Conservation (phyloP, 371 early-diverging fungal species). For the Circinella minor region DNA sequence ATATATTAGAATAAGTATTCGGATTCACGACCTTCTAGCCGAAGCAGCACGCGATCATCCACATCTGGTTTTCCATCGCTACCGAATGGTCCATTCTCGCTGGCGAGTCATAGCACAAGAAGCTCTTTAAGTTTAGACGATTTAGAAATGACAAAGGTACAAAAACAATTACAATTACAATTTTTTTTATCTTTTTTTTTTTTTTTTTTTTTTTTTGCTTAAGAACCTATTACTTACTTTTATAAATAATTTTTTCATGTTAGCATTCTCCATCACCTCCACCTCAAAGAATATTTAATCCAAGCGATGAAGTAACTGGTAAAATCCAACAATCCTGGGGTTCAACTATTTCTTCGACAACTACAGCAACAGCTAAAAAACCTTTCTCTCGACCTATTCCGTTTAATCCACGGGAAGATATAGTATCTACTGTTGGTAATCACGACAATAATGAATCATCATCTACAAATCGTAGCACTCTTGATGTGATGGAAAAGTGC, state of each 20-base stretch:
- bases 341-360: not conserved
- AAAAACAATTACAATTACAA: not conserved
- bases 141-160: constrained; percentile 28
- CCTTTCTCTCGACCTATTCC: not conserved
- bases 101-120: constrained; percentile 33
- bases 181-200: too few relatives aligned
- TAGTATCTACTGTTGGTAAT: not conserved
- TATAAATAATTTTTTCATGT: not conserved
- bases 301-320: constrained; percentile 10
- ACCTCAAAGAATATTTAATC: constrained; percentile 6
- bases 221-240: too few relatives aligned
- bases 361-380: not conserved
- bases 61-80: constrained; percentile 16
- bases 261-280: constrained; percentile 18
- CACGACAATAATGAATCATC: not conserved
- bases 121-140: constrained; percentile 37
- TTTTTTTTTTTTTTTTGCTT: not conserved
- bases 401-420: not conserved
- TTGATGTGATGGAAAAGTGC: constrained; percentile 21
- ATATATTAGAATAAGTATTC: constrained; percentile 1
- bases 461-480: not conserved
- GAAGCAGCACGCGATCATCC: constrained; percentile 30
- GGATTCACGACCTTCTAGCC: constrained; percentile 26
- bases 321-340: constrained; percentile 15
- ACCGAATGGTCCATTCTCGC: constrained; percentile 4